Evolutionary conservation across 306 rosid species (phyloP).

Genomic region (Gillenia trifoliata): DNA sequence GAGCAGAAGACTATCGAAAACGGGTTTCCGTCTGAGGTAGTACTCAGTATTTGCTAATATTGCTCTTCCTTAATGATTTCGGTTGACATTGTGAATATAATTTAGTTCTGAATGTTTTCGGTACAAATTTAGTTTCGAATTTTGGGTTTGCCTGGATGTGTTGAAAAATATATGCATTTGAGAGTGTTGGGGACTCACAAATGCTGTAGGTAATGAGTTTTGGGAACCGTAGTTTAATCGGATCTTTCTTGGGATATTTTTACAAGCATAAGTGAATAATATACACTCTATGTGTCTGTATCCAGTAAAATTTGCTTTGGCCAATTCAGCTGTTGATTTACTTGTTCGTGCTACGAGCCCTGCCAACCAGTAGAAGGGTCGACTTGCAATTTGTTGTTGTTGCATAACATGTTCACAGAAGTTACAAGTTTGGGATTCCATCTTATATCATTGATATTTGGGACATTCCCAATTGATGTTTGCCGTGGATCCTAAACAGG

Average conservation of each 20-base stretch:
- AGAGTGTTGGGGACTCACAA: not conserved
- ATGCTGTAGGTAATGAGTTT: not conserved
- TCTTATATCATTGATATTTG: not conserved
- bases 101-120: too few relatives aligned
- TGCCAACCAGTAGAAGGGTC: not conserved
- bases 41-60: not conserved
- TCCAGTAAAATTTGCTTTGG: not conserved
- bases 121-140: not conserved
- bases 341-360: not conserved
- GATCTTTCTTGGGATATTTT: not conserved
- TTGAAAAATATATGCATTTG: not conserved
- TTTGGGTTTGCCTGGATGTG: not conserved
- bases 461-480: not conserved
- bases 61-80: not conserved
- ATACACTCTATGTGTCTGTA: not conserved
- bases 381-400: not conserved
- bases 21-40: slow-evolving; percentile 67
- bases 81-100: not conserved
- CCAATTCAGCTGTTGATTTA: not conserved
- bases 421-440: not conserved
- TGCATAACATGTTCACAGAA: not conserved
- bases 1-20: slow-evolving; percentile 39
- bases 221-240: not conserved
- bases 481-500: slow-evolving; percentile 26
- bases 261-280: not conserved